A percentile compares a stretch with the other conserved stretches of the same genome.
These are phyloP conservation scores for Cudoniella acicularis DNA, from an alignment of 495 filamentous ascomycete genomes.

Conservation along the genomic window DNA sequence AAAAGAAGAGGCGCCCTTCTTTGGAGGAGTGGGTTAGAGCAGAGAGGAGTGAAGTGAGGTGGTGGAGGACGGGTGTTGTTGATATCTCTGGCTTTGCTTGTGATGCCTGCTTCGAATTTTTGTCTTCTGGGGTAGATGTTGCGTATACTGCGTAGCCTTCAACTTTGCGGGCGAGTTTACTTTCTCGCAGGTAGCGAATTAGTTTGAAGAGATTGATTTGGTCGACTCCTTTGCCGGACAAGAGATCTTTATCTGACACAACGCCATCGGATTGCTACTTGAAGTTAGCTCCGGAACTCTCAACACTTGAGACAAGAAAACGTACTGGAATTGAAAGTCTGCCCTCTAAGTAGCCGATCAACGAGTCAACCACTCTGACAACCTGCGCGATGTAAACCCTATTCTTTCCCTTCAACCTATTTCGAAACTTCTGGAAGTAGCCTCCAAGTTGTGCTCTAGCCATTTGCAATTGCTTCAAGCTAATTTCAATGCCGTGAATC, in stretches of 20 bases:
- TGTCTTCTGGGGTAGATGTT: background rate
- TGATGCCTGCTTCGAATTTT: background rate
- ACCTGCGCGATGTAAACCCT: constrained; percentile 86
- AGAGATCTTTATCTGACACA: constrained; percentile 62
- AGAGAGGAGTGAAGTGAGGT: constrained; percentile 76
- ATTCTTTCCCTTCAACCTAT: constrained; percentile 87
- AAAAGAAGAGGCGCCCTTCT: constrained; percentile 84
- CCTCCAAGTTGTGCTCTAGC: constrained; percentile 70
- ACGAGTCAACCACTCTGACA: constrained; percentile 72
- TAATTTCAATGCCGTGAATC: constrained; percentile 78
- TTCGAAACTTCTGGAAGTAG: constrained; percentile 85
- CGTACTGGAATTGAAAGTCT: constrained; percentile 39
- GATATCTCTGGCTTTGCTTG: background rate
- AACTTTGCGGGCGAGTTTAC: constrained; percentile 90
- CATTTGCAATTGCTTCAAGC: constrained; percentile 64
- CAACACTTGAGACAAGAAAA: background rate
- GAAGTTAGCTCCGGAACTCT: background rate
- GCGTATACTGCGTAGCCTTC: constrained; percentile 63
- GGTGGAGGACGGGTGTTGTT: constrained; percentile 69
- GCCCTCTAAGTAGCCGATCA: constrained; percentile 61
- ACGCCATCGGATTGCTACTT: constrained; percentile 49
- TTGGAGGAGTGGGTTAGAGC: constrained; percentile 83
- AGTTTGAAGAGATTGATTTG: constrained; percentile 93
- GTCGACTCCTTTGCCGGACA: constrained; percentile 84
- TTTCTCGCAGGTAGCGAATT: constrained; percentile 80